Evolutionary conservation across 139 green algal species (phyloP), one percentile per base, ranked within the genome.

Genomic region (Chlamydomonas schloesseri): DNA sequence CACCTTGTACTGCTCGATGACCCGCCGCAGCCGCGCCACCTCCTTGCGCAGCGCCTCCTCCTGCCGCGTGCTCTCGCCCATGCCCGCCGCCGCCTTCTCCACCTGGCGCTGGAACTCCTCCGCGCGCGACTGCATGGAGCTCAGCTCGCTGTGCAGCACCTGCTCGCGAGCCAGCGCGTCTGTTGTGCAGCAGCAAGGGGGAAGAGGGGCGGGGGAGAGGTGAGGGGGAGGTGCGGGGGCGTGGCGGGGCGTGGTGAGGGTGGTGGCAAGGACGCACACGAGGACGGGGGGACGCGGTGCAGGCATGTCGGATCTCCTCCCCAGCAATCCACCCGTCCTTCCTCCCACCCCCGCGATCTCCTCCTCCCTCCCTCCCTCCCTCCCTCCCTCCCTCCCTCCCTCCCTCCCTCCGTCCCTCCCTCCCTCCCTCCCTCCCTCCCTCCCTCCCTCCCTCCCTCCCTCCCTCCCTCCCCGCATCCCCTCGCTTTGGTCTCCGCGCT

Each of bases 1-100:
- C 34, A 84, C 78, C 78, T 84, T 84, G 78, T 84, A 84, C 64
- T 84, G 78, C 29, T 84, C 42, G 11, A 84, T 65, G 37, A 84
- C 78, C 29, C n/a, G 24, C 42, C 46, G 14, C 37, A 84, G 78
- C 64, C 78, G 64, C 21, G 64, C 31, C 37, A 74, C 64, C 78
- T 84, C 78, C 37, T 36, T 55, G 21, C 78, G 28, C 78, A 84
- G 64, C 28, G 78, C 78, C 78, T 74, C 78, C 78, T 84, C 78
- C 62, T 74, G 78, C 29, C 64, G 42, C 9, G 26, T 69, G 17
- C 24, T 60, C 31, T 84, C 78, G 29, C 46, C 23, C 78, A 74
- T 33, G 18, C 78, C 78, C 20, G 64, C 46, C 29, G 78, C 78
- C 42, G 78, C 78, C n/a, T 20, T 15, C 64, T 74, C 76, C n/a